Conservation (phyloP, 2,329 filamentous ascomycete genomes). For the Venturia oleaginea region DNA sequence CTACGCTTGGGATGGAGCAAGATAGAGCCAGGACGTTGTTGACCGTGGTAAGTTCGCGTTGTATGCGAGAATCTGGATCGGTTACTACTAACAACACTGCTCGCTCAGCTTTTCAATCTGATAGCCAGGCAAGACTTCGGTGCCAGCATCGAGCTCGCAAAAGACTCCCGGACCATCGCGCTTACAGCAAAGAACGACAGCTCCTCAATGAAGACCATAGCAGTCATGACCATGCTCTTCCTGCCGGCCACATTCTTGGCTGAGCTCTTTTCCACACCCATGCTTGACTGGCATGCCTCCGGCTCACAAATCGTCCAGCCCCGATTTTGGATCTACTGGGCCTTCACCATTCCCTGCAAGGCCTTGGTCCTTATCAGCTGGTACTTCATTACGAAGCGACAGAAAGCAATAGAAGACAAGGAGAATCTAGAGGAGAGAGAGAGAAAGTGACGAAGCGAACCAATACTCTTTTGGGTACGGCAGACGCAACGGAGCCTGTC, state of each 20-base stretch:
- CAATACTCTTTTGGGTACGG: not conserved
- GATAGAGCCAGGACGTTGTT: not conserved
- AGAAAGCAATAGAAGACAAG: not conserved
- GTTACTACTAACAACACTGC: not conserved
- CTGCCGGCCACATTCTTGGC: constrained; percentile 13
- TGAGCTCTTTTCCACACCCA: not conserved
- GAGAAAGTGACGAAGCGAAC: not conserved
- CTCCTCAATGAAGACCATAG: constrained; percentile 14
- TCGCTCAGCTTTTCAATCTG: constrained; percentile 5
- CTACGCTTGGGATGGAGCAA: not conserved
- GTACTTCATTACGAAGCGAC: not conserved
- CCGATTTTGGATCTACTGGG: constrained; percentile 14
- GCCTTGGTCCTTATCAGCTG: not conserved
- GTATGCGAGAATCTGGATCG: not conserved
- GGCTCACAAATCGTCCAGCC: not conserved
- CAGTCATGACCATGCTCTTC: constrained; percentile 14
- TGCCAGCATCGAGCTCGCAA: constrained; percentile 1
- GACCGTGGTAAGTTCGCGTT: not conserved
- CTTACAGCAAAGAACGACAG: constrained; percentile 12
- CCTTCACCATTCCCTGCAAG: not conserved
- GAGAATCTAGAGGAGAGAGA: not conserved
- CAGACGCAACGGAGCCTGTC: not conserved
- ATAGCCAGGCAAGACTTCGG: not conserved
- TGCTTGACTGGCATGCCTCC: constrained; percentile 3
- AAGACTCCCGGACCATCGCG: not conserved